Conservation (phyloP, 2,329 filamentous ascomycete species). For the Biscogniauxia mediterranea region DNA sequence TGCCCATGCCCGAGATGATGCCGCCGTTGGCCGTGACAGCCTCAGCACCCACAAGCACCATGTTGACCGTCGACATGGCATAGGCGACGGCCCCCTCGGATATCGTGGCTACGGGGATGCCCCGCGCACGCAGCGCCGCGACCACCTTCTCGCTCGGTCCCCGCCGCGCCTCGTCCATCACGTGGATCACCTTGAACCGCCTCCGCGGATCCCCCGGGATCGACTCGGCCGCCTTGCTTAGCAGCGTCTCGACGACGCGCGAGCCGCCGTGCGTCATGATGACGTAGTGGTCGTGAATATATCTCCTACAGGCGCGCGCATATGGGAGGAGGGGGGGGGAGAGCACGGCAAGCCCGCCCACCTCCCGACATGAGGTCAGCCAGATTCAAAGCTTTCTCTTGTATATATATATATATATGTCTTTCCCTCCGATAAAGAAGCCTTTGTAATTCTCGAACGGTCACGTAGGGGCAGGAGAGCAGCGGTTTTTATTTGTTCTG, state of each 20-base stretch:
- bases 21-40: constrained; percentile 93
- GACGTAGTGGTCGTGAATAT: constrained; percentile 71
- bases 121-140: constrained; percentile 65
- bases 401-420: too few relatives aligned
- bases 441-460: too few relatives aligned
- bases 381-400: too few relatives aligned
- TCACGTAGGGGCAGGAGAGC: too few relatives aligned
- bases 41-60: constrained; percentile 69
- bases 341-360: too few relatives aligned
- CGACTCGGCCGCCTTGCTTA: constrained; percentile 71
- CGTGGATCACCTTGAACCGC: constrained; percentile 82
- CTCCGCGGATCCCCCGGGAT: constrained; percentile 49
- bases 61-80: constrained; percentile 70
- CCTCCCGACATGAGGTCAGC: too few relatives aligned
- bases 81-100: constrained; percentile 75
- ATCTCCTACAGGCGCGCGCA: background rate
- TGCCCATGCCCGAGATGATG: constrained; percentile 83
- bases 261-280: constrained; percentile 92
- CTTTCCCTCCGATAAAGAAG: too few relatives aligned
- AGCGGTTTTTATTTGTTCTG: too few relatives aligned
- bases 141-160: constrained; percentile 71
- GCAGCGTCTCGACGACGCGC: constrained; percentile 74
- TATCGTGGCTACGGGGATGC: constrained; percentile 81
- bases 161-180: constrained; percentile 54
- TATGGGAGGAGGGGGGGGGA: too few relatives aligned